phyloP scores from a whole-genome alignment of 345 rosid genomes.

The Murraya koenigii region DNA sequence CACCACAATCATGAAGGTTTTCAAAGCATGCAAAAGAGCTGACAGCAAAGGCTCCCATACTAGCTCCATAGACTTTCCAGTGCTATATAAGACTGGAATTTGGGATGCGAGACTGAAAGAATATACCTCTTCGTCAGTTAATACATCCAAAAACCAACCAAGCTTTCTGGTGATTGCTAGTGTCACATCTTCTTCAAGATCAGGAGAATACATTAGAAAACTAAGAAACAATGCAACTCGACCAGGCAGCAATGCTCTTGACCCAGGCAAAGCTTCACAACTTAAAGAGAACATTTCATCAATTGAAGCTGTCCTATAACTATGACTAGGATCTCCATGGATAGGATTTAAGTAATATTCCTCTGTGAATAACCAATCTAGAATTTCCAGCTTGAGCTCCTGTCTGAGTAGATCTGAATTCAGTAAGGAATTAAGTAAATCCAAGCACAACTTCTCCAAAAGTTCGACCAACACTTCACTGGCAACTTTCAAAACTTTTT shows the following conservation, averaged over 20 bases:
- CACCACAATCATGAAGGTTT: constrained; percentile 61
- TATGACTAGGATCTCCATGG: constrained; percentile 24
- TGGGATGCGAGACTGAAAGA: constrained; percentile 58
- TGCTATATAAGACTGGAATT: constrained; percentile 53
- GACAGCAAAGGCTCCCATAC: constrained; percentile 73
- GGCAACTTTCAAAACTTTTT: constrained; percentile 43
- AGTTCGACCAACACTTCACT: constrained; percentile 76
- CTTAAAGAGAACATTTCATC: constrained; percentile 48
- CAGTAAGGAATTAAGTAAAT: constrained; percentile 59
- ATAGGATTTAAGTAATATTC: constrained; percentile 28
- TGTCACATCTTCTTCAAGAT: constrained; percentile 49
- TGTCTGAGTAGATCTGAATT: constrained; percentile 51
- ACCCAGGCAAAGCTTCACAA: constrained; percentile 35
- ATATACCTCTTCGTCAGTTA: constrained; percentile 64
- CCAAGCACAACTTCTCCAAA: constrained; percentile 61
- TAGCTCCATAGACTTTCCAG: constrained; percentile 45
- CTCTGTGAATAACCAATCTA: constrained; percentile 57
- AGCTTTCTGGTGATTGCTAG: constrained; percentile 53
- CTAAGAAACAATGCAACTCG: constrained; percentile 51
- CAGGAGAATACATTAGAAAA: constrained; percentile 54
- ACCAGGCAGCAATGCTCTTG: constrained; percentile 43
- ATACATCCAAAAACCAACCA: constrained; percentile 57
- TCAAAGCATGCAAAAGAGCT: constrained; percentile 58
- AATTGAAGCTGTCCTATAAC: constrained; percentile 27
- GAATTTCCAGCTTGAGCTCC: constrained; percentile 54